Base-by-base conservation (phyloP, 257 asterid genomes). In the Penstemon eatonii region DNA sequence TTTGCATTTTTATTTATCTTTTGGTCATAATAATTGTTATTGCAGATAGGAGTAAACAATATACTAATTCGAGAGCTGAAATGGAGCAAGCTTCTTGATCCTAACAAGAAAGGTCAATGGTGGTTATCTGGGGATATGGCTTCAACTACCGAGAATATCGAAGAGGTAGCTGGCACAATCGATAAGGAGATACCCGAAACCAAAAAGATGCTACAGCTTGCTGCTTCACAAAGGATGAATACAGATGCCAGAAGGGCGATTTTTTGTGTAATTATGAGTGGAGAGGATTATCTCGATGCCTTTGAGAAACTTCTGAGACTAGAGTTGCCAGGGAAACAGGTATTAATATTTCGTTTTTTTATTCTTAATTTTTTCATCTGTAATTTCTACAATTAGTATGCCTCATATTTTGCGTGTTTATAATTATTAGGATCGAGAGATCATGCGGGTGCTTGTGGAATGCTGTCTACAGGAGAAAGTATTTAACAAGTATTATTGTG, bases 391-490 rank as follows among this genome's bases (percentile, higher is more conserved):
- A 10, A 44, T 69, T 43, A 55, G 51, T 66, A 11, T 8, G 25
- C 33, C 59, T 79, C 51, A 69, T 69, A 47, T 69, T 70, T 65
- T 67, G 12, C 39, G 19, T 56, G 12, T 59, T 61, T 58, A 6
- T 71, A 67, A 43, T 50, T 76, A 94, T 50, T 76, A 94, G 99
- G 99, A 90, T 75, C 92, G 99, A 75, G 99, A 91, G 83, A 87
- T 94, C 76, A 87, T 87, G 82, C 82, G 96, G 58, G 96, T 94
- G 56, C 89, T 94, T n/a, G 87, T 91, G 65, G 89, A 89, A 59
- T 94, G 99, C 75, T 91, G 99, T 79, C 83, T 94, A 64, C 96
- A 91, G 75, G 99, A 94, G 88, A 84, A 83, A 81, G 85, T 84
- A 59, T 94, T 94, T 71, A 94, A 94, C 77, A 89, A 90, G 69